Base-by-base conservation (phyloP, 225 moss, liverwort and hornwort species). In the Physcomitrium patens region DNA sequence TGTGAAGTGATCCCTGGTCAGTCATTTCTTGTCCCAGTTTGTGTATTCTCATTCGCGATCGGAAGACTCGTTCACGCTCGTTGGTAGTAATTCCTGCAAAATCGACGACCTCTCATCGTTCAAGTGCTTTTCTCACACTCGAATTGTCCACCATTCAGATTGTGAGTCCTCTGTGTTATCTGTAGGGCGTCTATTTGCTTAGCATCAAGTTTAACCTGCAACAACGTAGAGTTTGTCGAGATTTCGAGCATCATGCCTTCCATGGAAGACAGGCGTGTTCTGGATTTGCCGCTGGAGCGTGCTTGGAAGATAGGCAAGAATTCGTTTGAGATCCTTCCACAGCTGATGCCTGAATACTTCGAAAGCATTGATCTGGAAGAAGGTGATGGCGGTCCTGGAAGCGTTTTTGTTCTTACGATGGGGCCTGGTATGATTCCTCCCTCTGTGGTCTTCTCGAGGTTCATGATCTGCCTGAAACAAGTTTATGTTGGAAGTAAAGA, bases 251-350 rank as follows among this genome's bases (percentile, higher is more conserved):
- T 22, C 63, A 86, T 86, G 86, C 86, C 86, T 27, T 61, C 80
- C 67, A 84, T 87, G 76, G 86, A 87, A 73, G 86, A 87, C 78
- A 59, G 64, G 41, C 86, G 84, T 12, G 75, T 87, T 57, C 65
- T 87, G 58, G 72, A 81, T 48, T 48, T 87, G 73, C 73, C 86
- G 41, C 62, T 87, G 76, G 84, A 87, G 63, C 86, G 86, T 61
- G 86, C 86, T 60, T 87, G 86, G 86, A 76, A 76, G 49, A 87
- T 87, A 52, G 86, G 83, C 70, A 87, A 87, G 57, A 81, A 81
- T 68, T 87, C 86, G 70, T 81, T 84, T 56, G 76, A 84, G 69
- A 78, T 87, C 1, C 75, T 87, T 1, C 86, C 86, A 47, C 78
- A 80, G 51, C 28, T 87, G 72, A 78, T 87, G 86, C 86, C 86